These are phyloP conservation scores for Sclerotinia nivalis DNA, from an alignment of 2,329 filamentous ascomycete species.

Conservation along the genomic window DNA sequence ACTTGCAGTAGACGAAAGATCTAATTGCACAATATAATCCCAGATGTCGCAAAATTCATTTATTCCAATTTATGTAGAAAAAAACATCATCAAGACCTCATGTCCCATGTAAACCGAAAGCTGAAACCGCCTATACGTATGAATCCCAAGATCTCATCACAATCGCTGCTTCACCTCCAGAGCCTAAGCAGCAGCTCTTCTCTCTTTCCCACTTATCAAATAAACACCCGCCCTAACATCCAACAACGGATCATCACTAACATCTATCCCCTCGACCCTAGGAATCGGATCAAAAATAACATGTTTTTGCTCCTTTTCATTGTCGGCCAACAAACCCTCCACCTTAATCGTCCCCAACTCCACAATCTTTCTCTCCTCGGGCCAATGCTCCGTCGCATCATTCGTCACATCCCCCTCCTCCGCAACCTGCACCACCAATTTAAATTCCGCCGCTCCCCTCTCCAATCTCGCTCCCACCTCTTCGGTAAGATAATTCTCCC, in stretches of 20 bases:
- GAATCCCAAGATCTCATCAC: neutral
- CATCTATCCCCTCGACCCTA: slow-evolving; percentile 53
- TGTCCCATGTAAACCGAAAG: neutral
- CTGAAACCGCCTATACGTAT: neutral
- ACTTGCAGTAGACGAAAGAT: neutral
- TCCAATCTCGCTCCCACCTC: slow-evolving; percentile 47
- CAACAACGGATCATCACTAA: slow-evolving; percentile 55
- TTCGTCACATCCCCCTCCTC: slow-evolving; percentile 50
- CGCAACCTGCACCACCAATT: slow-evolving; percentile 52
- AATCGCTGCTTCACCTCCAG: no score
- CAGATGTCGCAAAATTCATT: neutral
- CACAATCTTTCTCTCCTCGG: slow-evolving; percentile 51
- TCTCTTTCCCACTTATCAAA: slow-evolving; percentile 54
- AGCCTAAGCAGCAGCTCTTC: slow-evolving; percentile 42
- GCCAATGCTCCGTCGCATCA: slow-evolving; percentile 54
- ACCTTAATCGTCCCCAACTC: slow-evolving; percentile 53
- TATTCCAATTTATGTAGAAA: neutral
- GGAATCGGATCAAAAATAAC: slow-evolving; percentile 61
- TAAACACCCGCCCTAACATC: slow-evolving; percentile 58
- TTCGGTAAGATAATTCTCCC: slow-evolving; percentile 50
- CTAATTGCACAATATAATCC: neutral
- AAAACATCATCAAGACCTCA: neutral
- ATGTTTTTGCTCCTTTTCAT: slow-evolving; percentile 49
- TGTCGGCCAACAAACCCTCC: slow-evolving; percentile 45
- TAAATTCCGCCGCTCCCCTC: slow-evolving; percentile 46